Evolutionary conservation across 176 grass and related monocot genomes (phyloP).

Genomic region (Bonia amplexicaulis): DNA sequence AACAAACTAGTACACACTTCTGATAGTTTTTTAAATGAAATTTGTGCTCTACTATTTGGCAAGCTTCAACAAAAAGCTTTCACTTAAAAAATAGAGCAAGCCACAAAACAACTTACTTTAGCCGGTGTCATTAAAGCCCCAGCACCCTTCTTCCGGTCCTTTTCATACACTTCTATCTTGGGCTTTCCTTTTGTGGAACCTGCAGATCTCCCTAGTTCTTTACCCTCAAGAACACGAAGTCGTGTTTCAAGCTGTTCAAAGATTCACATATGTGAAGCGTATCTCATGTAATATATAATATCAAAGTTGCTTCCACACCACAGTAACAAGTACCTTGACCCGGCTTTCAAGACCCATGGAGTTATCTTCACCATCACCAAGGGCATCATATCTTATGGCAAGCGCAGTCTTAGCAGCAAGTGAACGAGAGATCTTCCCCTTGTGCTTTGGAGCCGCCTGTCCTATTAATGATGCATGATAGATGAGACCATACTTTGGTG

Average conservation of each 20-base stretch:
- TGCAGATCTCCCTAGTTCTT: constrained; percentile 61
- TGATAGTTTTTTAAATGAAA: neutral
- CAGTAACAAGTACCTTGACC: constrained; percentile 52
- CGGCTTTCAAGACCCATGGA: constrained; percentile 66
- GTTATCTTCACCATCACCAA: constrained; percentile 76
- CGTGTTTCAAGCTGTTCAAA: constrained; percentile 66
- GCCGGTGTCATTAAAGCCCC: constrained; percentile 65
- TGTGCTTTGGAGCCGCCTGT: constrained; percentile 65
- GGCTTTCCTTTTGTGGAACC: constrained; percentile 79
- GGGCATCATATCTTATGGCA: constrained; percentile 77
- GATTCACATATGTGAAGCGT: neutral
- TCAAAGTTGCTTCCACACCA: neutral
- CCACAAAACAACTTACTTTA: constrained; percentile 43
- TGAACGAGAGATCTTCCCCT: constrained; percentile 85
- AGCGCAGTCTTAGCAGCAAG: constrained; percentile 79
- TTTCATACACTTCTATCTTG: constrained; percentile 83
- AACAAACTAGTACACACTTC: neutral
- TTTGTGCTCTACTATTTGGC: neutral
- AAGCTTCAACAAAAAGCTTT: neutral
- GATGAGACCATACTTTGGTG: constrained; percentile 95
- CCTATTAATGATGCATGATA: constrained; percentile 92
- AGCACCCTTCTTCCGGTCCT: constrained; percentile 75
- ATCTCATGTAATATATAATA: neutral
- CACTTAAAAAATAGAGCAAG: neutral
- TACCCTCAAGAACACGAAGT: constrained; percentile 60